phyloP scores from a whole-genome alignment of 164 flowering plant species.

The Vitis vinifera region ASM3070453v1 NC_081813.1:9708501-9709000 shows the following conservation, averaged over 20 bases:
- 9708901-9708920: slow-evolving; percentile 2
- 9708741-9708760: too few relatives aligned
- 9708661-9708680: too few relatives aligned
- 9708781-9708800: not conserved
- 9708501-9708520: too few relatives aligned
- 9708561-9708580: too few relatives aligned
- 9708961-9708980: slow-evolving; percentile 20
- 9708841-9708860: slow-evolving; percentile 28
- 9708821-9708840: not conserved
- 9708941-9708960: slow-evolving; percentile 35
- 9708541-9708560: not conserved
- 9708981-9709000: slow-evolving; percentile 3
- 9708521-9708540: not conserved
- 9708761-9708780: not conserved
- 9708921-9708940: slow-evolving; percentile 38
- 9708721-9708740: too few relatives aligned
- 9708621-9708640: too few relatives aligned
- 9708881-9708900: not conserved
- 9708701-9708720: too few relatives aligned
- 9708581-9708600: too few relatives aligned
- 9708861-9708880: slow-evolving; percentile 37
- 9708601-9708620: too few relatives aligned
- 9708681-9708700: not conserved
- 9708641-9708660: too few relatives aligned
- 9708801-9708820: not conserved